Evolutionary conservation across 352 stramenopile genomes (phyloP).

Genomic region (Pythium guiyangense): DNA sequence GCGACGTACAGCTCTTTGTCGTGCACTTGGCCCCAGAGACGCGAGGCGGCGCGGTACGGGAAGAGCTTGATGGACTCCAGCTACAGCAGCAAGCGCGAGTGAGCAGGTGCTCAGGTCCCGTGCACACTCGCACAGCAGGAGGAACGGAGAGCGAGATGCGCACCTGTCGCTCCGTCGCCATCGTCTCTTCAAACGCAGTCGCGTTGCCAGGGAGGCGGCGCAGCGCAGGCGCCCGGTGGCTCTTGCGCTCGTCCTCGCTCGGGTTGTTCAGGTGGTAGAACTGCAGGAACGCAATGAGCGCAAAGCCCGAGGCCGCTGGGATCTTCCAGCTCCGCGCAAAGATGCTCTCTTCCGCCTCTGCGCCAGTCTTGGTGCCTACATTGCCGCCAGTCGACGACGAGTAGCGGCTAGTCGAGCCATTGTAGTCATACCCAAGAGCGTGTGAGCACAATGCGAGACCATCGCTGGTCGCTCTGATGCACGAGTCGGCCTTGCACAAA

Average conservation of each 20-base stretch:
- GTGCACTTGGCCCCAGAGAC: constrained; percentile 73
- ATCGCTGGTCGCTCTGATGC: too few relatives aligned
- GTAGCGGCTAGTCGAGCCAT: constrained; percentile 3
- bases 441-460: too few relatives aligned
- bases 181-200: constrained; percentile 58
- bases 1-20: constrained; percentile 72
- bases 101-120: background rate
- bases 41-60: constrained; percentile 71
- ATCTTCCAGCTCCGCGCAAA: constrained; percentile 60
- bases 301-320: constrained; percentile 54
- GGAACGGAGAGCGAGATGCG: background rate
- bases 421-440: background rate
- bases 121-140: background rate
- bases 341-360: constrained; percentile 18
- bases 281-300: constrained; percentile 67
- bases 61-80: constrained; percentile 72
- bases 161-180: constrained; percentile 63
- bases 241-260: constrained; percentile 61
- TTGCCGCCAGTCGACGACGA: constrained; percentile 8
- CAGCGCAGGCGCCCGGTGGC: constrained; percentile 40
- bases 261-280: constrained; percentile 63
- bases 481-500: too few relatives aligned
- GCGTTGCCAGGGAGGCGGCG: constrained; percentile 41
- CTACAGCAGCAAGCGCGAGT: constrained; percentile 8
- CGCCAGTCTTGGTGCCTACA: constrained; percentile 1